These are phyloP conservation scores for Glycine tomentella DNA, from an alignment of 306 rosid species.

Conservation along the genomic window DNA sequence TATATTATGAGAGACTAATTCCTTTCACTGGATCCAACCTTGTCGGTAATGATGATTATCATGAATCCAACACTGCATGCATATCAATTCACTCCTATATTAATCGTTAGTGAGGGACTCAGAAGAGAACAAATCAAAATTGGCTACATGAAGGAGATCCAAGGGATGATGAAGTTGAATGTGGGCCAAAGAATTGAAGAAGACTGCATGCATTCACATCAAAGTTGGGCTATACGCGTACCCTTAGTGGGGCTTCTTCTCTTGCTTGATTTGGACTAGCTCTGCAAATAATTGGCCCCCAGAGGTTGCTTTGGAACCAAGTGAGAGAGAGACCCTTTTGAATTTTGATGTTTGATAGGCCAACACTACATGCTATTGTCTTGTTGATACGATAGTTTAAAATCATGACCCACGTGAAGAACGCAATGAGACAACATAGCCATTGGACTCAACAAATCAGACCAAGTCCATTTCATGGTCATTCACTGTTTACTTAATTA, in stretches of 20 bases:
- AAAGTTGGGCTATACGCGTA: slow-evolving; percentile 21
- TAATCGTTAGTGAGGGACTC: not conserved
- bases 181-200: not conserved
- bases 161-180: slow-evolving; percentile 3
- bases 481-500: not conserved
- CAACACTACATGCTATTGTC: slow-evolving; percentile 36
- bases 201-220: not conserved
- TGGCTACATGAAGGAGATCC: not conserved
- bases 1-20: no score
- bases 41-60: no score
- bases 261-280: slow-evolving; percentile 34
- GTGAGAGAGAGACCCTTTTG: no score
- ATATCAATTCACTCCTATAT: no score
- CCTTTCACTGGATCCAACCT: no score
- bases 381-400: not conserved
- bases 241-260: slow-evolving; percentile 23
- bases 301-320: no score
- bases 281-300: not conserved
- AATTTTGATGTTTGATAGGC: slow-evolving; percentile 15
- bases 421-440: slow-evolving; percentile 2
- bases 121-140: not conserved
- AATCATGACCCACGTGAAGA: slow-evolving; percentile 34
- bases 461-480: not conserved
- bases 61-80: no score
- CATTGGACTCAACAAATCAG: not conserved